Conservation (phyloP, 371 early-diverging fungal species). For the Mortierella sp. region DNA sequence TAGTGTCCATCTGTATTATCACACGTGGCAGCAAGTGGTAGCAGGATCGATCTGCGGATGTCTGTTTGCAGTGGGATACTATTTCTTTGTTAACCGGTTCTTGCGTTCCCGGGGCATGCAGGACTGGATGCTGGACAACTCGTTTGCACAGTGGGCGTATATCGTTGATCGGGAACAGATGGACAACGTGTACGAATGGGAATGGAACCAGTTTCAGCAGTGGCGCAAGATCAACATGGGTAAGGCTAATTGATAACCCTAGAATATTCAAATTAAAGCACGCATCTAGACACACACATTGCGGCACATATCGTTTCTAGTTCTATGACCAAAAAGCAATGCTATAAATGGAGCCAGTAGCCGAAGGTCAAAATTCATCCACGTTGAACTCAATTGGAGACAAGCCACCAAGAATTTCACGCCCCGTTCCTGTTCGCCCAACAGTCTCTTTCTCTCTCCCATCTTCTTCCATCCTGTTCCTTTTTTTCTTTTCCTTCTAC, state of each 20-base stretch:
- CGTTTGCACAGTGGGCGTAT: conserved; percentile 59
- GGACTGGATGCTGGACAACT: conserved; percentile 61
- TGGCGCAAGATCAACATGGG: conserved; percentile 43
- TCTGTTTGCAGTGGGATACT: conserved; percentile 75
- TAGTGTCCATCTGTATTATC: conserved; percentile 89
- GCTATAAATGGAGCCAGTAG: background rate
- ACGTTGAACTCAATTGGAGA: background rate
- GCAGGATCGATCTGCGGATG: conserved; percentile 77
- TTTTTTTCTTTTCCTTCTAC: background rate
- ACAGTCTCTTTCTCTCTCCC: background rate
- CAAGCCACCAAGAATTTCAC: background rate
- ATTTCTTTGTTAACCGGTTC: conserved; percentile 58
- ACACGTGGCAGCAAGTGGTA: conserved; percentile 81
- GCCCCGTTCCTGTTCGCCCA: background rate
- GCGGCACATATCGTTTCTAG: too few species aligned
- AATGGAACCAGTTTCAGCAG: conserved; percentile 68
- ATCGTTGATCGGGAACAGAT: conserved; percentile 72
- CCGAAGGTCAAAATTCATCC: background rate
- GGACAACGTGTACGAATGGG: conserved; percentile 71
- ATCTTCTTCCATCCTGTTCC: conserved; percentile 2
- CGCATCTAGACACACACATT: too few species aligned
- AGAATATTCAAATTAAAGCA: background rate
- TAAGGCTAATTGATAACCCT: conserved; percentile 19
- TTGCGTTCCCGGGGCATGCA: conserved; percentile 60
- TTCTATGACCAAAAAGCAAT: too few species aligned